Evolutionary conservation across 2,329 filamentous ascomycete genomes (phyloP).

Genomic region (Pezicula carpinea): DNA sequence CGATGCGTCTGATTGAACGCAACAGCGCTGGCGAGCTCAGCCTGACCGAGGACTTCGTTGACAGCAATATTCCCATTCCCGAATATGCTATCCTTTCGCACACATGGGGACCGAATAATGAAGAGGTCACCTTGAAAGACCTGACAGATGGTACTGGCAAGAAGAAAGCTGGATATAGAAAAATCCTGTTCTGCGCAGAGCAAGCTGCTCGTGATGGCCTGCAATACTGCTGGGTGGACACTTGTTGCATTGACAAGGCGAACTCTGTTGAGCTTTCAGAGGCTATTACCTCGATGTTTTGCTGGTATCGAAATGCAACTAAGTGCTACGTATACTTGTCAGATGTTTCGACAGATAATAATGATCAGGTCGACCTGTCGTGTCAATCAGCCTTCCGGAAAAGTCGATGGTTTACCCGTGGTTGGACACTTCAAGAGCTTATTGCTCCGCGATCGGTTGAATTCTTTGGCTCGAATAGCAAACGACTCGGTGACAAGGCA

Average conservation of each 20-base stretch:
- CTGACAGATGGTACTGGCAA: slow-evolving; percentile 4
- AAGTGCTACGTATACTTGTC: slow-evolving; percentile 18
- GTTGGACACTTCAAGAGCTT: slow-evolving; percentile 19
- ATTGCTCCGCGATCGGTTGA: slow-evolving; percentile 12
- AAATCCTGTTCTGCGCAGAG: slow-evolving; percentile 5
- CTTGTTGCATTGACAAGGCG: no score
- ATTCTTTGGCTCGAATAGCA: slow-evolving; percentile 11
- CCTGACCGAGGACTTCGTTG: slow-evolving; percentile 6
- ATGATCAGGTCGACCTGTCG: neutral
- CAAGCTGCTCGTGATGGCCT: neutral
- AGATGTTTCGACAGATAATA: neutral
- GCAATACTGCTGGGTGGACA: neutral
- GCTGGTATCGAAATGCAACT: slow-evolving; percentile 16
- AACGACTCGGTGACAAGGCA: slow-evolving; percentile 10
- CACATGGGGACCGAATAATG: slow-evolving; percentile 17
- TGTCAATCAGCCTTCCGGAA: slow-evolving; percentile 11
- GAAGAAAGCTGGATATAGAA: slow-evolving; percentile 9
- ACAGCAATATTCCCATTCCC: slow-evolving; percentile 13
- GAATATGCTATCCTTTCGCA: slow-evolving; percentile 24
- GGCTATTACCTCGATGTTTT: slow-evolving; percentile 22
- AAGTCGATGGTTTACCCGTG: slow-evolving; percentile 19
- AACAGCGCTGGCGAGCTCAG: slow-evolving; percentile 8
- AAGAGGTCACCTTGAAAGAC: slow-evolving; percentile 15
- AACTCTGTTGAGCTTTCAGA: slow-evolving; percentile 6
- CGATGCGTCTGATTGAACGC: slow-evolving; percentile 12